Percentiles rank a stretch among this genome's conserved stretches.
These are phyloP conservation scores for Saitoella complicata DNA, from an alignment of 805 yeast species.

Conservation along the genomic window DNA sequence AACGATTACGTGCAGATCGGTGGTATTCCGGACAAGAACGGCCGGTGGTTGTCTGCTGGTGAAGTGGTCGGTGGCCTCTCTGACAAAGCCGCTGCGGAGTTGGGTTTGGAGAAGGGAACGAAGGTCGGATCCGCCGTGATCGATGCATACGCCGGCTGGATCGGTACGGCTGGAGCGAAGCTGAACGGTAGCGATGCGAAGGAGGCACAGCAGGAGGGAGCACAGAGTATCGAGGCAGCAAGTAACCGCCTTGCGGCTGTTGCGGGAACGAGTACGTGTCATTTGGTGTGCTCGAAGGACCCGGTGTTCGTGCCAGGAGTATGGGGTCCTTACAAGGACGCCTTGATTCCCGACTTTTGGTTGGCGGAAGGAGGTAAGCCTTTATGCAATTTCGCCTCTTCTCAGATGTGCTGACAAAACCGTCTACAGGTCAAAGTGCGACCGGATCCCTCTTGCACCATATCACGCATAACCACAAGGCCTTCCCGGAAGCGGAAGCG, in stretches of 20 bases:
- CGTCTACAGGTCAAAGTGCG: constrained; percentile 44
- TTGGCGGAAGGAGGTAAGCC: constrained; percentile 83
- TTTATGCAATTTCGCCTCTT: too few relatives aligned
- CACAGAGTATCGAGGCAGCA: constrained; percentile 31
- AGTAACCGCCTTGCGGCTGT: constrained; percentile 89
- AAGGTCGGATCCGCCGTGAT: constrained; percentile 91
- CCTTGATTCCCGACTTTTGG: constrained; percentile 81
- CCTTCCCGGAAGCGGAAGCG: constrained; percentile 52
- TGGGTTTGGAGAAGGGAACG: constrained; percentile 67
- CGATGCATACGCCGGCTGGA: constrained; percentile 98
- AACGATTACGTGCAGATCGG: constrained; percentile 69
- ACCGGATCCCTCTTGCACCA: constrained; percentile 90
- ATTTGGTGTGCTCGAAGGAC: constrained; percentile 68
- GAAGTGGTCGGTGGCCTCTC: constrained; percentile 67
- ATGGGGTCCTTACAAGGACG: constrained; percentile 97
- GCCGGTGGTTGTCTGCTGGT: constrained; percentile 72
- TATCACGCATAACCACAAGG: constrained; percentile 78
- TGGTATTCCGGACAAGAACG: constrained; percentile 61
- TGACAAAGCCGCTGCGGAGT: constrained; percentile 51
- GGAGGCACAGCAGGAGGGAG: constrained; percentile 4
- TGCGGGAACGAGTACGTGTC: constrained; percentile 97
- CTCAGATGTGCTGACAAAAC: too few relatives aligned
- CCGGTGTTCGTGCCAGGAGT: constrained; percentile 89
- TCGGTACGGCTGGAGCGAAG: constrained; percentile 91
- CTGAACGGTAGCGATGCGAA: constrained; percentile 33